phyloP scores from a whole-genome alignment of 257 asterid species.

The Jasminum sambac region DNA sequence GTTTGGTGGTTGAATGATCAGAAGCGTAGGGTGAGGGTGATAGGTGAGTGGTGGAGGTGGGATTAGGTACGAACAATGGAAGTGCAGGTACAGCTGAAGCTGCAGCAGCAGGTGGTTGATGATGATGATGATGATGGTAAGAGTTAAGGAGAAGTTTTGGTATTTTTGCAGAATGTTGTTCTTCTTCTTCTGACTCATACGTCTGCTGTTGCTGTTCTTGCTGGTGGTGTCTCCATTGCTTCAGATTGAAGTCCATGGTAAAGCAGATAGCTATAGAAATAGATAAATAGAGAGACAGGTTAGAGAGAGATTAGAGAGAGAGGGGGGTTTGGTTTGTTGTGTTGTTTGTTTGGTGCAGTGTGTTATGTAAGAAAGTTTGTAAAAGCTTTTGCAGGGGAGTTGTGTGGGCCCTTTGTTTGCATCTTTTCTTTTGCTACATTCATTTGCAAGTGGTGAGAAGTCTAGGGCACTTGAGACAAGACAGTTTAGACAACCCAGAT shows the following conservation, averaged over 20 bases:
- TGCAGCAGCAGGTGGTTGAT: slow-evolving; percentile 16
- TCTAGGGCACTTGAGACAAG: slow-evolving; percentile 52
- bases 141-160: slow-evolving; percentile 51
- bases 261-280: background rate
- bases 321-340: slow-evolving; percentile 16
- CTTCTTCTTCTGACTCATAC: slow-evolving; percentile 34
- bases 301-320: slow-evolving; percentile 13
- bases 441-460: slow-evolving; percentile 15
- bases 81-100: slow-evolving; percentile 46
- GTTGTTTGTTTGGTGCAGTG: slow-evolving; percentile 21
- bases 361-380: slow-evolving; percentile 14
- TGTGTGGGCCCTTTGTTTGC: slow-evolving; percentile 23
- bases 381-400: slow-evolving; percentile 12
- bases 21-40: slow-evolving; percentile 64
- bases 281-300: background rate
- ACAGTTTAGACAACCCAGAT: slow-evolving; percentile 35
- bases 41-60: slow-evolving; percentile 40
- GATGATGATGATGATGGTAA: slow-evolving; percentile 21
- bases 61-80: slow-evolving; percentile 72
- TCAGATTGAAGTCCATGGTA: slow-evolving; percentile 75
- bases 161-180: slow-evolving; percentile 43
- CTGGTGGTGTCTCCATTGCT: slow-evolving; percentile 67
- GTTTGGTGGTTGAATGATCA: slow-evolving; percentile 49
- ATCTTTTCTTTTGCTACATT: slow-evolving; percentile 7
- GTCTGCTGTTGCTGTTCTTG: slow-evolving; percentile 30